Evolutionary conservation across 1,284 basidiomycete species (phyloP), one percentile per base, ranked within the genome.

Genomic region (Coniferiporia sulphurascens): DNA sequence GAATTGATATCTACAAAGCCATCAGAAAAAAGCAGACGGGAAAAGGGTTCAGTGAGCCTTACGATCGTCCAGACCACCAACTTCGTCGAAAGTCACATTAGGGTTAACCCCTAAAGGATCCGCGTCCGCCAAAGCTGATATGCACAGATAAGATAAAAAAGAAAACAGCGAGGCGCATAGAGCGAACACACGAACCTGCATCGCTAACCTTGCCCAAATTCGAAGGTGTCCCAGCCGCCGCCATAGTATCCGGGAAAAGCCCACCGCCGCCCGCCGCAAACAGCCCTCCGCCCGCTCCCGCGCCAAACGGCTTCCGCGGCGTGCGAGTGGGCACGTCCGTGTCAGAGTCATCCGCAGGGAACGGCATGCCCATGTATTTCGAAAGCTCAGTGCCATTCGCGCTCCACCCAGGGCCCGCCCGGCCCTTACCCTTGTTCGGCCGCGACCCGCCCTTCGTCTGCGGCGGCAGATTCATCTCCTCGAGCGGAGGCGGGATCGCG

Each of bases 31-130:
- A 10, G 17, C 44, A 17, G 35, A n/a, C n/a, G n/a, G n/a, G n/a
- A 34, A 32, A 19, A 50, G 6, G 41, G 19, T 50, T 56, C 41
- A 32, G 58, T 38, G n/a, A 21, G 6, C 78, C 90, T 71, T 67
- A 93, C 91, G 96, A 59, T 92, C 87, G 68, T 98, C 95, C 44
- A 99, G 77, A 4, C 97, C 97, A 38, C 97, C 97, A n/a, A 99
- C 93, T 73, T 95, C 91, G 69, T 95, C 91, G 70, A 99, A 99
- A 0, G 94, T 95, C 21, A 99, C 89, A 66, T 93, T 93, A 70
- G 89, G 86, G 67, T 96, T 94, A 6, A 97, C 91, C 17, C 95
- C 95, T 9, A 99, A 80, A 3, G 97, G 97, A 73, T 99, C 97
- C 2, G 93, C 89, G 71, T 99, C 97, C 9, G 97, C 96, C n/a